Percentiles rank a stretch among this genome's conserved stretches.
Conservation (phyloP, 1,139 yeast genomes). For the Hyphopichia burtonii region DNA sequence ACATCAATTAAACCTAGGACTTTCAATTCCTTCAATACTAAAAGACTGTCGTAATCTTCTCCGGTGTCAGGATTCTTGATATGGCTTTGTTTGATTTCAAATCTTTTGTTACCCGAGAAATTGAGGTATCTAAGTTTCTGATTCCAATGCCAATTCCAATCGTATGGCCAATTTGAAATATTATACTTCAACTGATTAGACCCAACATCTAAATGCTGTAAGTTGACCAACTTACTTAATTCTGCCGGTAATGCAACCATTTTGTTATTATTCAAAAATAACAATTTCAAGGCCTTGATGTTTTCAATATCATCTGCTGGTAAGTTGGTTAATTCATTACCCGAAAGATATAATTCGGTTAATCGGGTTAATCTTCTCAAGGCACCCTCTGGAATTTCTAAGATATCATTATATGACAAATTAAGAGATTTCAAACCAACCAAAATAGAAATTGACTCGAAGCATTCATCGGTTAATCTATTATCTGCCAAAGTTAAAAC, state of each 20-base stretch:
- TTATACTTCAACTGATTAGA: slow-evolving; percentile 89
- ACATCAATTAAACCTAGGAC: slow-evolving; percentile 92
- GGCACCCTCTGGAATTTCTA: slow-evolving; percentile 78
- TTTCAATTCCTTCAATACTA: slow-evolving; percentile 66
- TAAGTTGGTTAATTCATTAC: slow-evolving; percentile 73
- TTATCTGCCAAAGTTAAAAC: slow-evolving; percentile 77
- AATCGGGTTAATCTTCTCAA: slow-evolving; percentile 56
- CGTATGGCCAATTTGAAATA: slow-evolving; percentile 91
- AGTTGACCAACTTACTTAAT: slow-evolving; percentile 61
- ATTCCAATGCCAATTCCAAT: slow-evolving; percentile 97
- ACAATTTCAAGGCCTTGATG: slow-evolving; percentile 54
- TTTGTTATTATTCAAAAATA: slow-evolving; percentile 80
- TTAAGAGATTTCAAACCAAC: slow-evolving; percentile 64
- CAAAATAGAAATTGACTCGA: slow-evolving; percentile 65
- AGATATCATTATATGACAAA: slow-evolving; percentile 76
- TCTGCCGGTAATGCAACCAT: slow-evolving; percentile 89
- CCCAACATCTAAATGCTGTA: slow-evolving; percentile 84
- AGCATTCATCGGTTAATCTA: slow-evolving; percentile 73
- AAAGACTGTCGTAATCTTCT: slow-evolving; percentile 71
- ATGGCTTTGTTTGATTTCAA: slow-evolving; percentile 76
- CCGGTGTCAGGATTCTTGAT: slow-evolving; percentile 44
- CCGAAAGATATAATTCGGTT: slow-evolving; percentile 75
- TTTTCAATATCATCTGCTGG: slow-evolving; percentile 84
- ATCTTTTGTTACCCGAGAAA: slow-evolving; percentile 87
- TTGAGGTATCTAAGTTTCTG: slow-evolving; percentile 74